These are phyloP conservation scores for Tulasnella calospora DNA, from an alignment of 768 basidiomycete species.

Conservation along the genomic window DNA sequence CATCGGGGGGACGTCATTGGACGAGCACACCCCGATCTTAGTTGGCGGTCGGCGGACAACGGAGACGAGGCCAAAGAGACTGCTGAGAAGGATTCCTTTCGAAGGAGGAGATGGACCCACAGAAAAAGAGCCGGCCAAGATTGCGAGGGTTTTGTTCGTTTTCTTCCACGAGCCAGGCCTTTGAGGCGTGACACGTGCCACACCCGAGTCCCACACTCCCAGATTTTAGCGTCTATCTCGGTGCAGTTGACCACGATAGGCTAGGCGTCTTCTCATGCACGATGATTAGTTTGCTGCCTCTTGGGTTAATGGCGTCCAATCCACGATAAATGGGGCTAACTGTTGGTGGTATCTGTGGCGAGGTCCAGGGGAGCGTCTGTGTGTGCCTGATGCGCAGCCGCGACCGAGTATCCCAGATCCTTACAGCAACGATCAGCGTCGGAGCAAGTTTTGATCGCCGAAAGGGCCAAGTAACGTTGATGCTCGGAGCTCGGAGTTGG, in stretches of 20 bases:
- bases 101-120: no score
- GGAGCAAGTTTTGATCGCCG: background rate
- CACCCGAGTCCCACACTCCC: background rate
- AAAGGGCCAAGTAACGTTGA: background rate
- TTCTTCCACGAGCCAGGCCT: background rate
- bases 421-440: background rate
- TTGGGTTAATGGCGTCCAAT: background rate
- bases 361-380: background rate
- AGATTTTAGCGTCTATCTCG: background rate
- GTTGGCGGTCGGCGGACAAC: background rate
- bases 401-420: background rate
- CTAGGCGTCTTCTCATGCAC: background rate
- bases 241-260: background rate
- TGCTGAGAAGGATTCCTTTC: background rate
- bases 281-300: background rate
- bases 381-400: background rate
- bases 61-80: background rate
- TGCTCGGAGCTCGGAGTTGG: background rate
- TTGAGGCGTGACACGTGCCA: background rate
- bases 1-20: background rate
- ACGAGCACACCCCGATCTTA: background rate
- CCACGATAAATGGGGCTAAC: background rate
- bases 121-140: background rate
- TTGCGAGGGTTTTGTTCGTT: background rate
- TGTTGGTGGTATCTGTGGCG: background rate